Conservation (phyloP, 2,329 filamentous ascomycete species). For the Xylaria multiplex region DNA sequence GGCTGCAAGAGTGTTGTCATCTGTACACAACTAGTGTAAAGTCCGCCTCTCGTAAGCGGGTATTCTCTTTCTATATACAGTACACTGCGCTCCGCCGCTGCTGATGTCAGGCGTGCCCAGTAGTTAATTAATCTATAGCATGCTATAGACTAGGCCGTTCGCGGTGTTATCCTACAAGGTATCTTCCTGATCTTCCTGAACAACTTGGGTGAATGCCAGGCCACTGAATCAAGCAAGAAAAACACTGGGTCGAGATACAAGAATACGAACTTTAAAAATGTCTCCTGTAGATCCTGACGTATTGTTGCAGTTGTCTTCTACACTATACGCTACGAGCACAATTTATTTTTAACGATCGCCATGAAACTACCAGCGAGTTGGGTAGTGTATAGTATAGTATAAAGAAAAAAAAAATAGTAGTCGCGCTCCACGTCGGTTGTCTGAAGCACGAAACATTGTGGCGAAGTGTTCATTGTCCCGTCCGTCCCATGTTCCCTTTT, state of each 20-base stretch:
- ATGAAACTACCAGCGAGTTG: neutral
- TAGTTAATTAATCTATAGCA: neutral
- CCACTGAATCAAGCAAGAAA: neutral
- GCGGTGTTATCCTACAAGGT: neutral
- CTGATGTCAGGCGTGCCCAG: neutral
- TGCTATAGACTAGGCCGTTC: neutral
- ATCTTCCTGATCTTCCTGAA: neutral
- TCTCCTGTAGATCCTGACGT: constrained; percentile 20
- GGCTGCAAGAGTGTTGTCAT: constrained; percentile 1
- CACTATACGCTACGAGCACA: neutral
- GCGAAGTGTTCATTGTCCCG: neutral
- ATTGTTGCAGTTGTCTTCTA: neutral
- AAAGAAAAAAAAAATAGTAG: neutral
- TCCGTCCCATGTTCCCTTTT: neutral
- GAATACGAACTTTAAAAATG: neutral
- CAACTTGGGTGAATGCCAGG: neutral
- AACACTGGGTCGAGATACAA: constrained; percentile 1
- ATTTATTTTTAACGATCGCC: neutral
- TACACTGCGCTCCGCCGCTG: too few species aligned
- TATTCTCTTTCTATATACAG: neutral
- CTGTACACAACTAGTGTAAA: neutral
- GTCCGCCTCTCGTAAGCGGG: constrained; percentile 6
- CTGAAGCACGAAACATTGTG: neutral
- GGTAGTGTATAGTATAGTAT: neutral
- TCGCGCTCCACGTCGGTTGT: constrained; percentile 1